Evolutionary conservation across 2,329 filamentous ascomycete species (phyloP).

Genomic region (Fonsecaea pedrosoi): DNA sequence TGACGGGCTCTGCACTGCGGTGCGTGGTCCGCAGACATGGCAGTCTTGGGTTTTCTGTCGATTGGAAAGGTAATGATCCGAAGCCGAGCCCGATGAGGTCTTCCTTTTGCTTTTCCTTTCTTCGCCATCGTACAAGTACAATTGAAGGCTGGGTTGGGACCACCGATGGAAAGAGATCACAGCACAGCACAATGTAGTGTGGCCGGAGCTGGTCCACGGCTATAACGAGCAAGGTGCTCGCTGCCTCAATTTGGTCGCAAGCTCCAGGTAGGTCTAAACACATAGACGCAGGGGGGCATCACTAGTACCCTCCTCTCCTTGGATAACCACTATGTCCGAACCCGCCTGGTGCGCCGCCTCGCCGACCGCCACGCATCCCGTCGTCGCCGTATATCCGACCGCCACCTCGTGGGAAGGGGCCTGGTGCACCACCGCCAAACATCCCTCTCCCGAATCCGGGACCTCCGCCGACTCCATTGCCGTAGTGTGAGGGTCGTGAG

Average conservation of each 20-base stretch:
- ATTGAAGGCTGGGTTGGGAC: not conserved
- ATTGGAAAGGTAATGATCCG: no score
- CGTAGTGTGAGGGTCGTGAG: slow-evolving; percentile 36
- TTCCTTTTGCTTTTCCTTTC: not conserved
- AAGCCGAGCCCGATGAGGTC: no score
- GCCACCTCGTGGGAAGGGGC: slow-evolving; percentile 24
- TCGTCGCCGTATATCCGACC: slow-evolving; percentile 34
- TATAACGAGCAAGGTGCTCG: not conserved
- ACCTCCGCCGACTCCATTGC: slow-evolving; percentile 36
- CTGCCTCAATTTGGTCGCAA: not conserved
- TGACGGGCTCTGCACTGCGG: no score
- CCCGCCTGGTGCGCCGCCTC: slow-evolving; percentile 65
- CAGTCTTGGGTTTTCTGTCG: no score
- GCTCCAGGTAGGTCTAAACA: not conserved
- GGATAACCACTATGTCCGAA: slow-evolving; percentile 43
- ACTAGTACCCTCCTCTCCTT: slow-evolving; percentile 32
- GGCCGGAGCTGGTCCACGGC: not conserved
- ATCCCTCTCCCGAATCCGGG: slow-evolving; percentile 20
- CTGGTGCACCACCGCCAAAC: slow-evolving; percentile 27
- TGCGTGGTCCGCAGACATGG: no score
- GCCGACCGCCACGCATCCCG: slow-evolving; percentile 61
- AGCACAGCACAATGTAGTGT: not conserved
- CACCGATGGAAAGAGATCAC: not conserved
- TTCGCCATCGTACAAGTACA: not conserved
- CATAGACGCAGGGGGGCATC: slow-evolving; percentile 3